Conservation (phyloP, 2,329 filamentous ascomycete species). For the Calonectria pseudoturangicola region DNA sequence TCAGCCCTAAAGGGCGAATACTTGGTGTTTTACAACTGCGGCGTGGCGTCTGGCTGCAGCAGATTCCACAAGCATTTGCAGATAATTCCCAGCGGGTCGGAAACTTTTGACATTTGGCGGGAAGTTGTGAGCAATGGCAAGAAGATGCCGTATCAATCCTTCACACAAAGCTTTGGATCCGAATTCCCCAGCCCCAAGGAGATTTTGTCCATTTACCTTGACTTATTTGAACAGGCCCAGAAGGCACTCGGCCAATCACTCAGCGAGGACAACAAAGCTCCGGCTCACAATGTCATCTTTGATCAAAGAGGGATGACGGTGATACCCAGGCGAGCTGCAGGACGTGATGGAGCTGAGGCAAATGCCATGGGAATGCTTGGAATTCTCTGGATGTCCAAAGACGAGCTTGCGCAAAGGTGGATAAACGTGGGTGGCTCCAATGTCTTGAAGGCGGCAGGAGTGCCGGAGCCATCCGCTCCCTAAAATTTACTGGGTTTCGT, state of each 20-base stretch:
- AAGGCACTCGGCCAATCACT: constrained; percentile 20
- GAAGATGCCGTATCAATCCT: constrained; percentile 60
- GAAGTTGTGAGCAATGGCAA: constrained; percentile 49
- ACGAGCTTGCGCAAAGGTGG: constrained; percentile 34
- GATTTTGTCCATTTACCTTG: constrained; percentile 52
- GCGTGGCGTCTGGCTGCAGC: constrained; percentile 65
- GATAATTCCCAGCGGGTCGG: constrained; percentile 57
- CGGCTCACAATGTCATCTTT: constrained; percentile 66
- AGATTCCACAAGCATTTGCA: constrained; percentile 71
- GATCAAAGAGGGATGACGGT: constrained; percentile 67
- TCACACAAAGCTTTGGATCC: constrained; percentile 56
- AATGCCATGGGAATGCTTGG: constrained; percentile 70
- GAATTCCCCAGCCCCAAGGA: constrained; percentile 45
- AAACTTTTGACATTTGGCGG: constrained; percentile 52
- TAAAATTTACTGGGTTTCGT: background rate
- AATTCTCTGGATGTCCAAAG: constrained; percentile 53
- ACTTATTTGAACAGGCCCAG: constrained; percentile 47
- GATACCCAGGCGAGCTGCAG: constrained; percentile 63
- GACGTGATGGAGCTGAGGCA: constrained; percentile 59
- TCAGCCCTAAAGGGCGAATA: constrained; percentile 54
- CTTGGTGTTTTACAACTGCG: constrained; percentile 69
- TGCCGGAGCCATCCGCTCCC: constrained; percentile 1
- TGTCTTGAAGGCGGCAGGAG: constrained; percentile 37
- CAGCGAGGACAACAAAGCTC: constrained; percentile 32
- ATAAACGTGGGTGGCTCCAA: constrained; percentile 33